Evolutionary conservation across 108 stramenopile species (phyloP), one percentile per base, ranked within the genome.

Genomic region (Nitzschia sp.): DNA sequence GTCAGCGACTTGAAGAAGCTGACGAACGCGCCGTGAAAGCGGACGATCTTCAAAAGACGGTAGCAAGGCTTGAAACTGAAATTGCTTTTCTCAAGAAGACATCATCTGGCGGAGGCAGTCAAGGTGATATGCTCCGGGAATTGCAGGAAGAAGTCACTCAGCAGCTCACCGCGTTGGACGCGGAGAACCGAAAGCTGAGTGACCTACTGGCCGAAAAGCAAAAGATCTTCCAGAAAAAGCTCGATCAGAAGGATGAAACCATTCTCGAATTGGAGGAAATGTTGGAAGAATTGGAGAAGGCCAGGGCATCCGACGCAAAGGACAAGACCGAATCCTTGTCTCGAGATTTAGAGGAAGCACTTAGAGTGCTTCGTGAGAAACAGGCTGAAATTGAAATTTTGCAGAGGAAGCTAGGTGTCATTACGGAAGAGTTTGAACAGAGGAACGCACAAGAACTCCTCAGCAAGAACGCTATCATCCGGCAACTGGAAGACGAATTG

Each of bases 401-500:
- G 3, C 58, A 59, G 5, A 33, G 13, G 2, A 59, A 33, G 21
- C 58, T 59, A 1, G 28, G 1, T 2, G 18, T 23, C 3, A 32
- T 59, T 15, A 59, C 58, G 1, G 31, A 59, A 1, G 58, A 59
- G 58, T 59, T 59, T 33, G 31, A 59, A 33, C n/a, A 59, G 4
- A 30, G 31, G 19, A 59, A 59, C 5, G 31, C 28, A 59, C 30
- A 59, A 33, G 58, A 30, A 4, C 31, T 59, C 18, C 5, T 33
- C n/a, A 33, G 32, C 18, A 59, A 59, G 58, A 33, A 59, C 35
- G 58, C 58, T 17, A 59, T 46, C 4, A 51, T 71, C 8, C 25
- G 34, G 29, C 59, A 71, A 33, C 49, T 71, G 17, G 59, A 71
- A 25, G 59, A 54, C 33, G 59, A 71, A 26, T 33, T 71, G 47